A percentile compares a stretch with the other conserved stretches of the same genome.
Evolutionary conservation across 1,284 basidiomycete genomes (phyloP).

Genomic region (Fereydounia khargensis): DNA sequence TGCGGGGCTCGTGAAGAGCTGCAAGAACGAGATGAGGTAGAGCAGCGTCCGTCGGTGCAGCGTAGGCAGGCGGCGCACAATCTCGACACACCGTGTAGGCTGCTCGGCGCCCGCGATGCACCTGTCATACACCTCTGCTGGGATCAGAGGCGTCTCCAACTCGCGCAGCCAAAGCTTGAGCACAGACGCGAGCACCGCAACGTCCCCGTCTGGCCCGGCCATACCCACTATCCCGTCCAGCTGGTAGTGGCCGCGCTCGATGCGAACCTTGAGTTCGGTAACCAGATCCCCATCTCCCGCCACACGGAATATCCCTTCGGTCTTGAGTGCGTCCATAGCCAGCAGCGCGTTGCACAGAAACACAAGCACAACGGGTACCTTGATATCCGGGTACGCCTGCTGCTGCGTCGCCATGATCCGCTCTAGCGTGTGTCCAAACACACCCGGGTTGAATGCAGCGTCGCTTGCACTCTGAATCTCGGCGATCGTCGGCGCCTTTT

Average conservation of each 20-base stretch:
- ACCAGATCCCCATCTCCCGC: conserved; percentile 83
- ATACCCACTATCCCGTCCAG: conserved; percentile 63
- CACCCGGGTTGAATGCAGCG: conserved; percentile 85
- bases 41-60: conserved; percentile 78
- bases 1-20: conserved; percentile 76
- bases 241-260: conserved; percentile 85
- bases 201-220: conserved; percentile 67
- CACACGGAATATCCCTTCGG: conserved; percentile 85
- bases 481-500: neutral
- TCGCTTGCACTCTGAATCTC: conserved; percentile 2
- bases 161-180: conserved; percentile 90
- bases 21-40: conserved; percentile 83
- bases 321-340: conserved; percentile 73
- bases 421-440: conserved; percentile 82
- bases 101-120: neutral
- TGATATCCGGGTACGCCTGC: conserved; percentile 75
- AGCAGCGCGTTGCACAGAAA: conserved; percentile 88
- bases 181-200: conserved; percentile 71
- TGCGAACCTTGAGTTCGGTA: conserved; percentile 77
- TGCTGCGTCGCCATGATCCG: conserved; percentile 78
- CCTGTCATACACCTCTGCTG: conserved; percentile 59
- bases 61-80: conserved; percentile 73
- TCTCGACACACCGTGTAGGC: conserved; percentile 64
- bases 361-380: conserved; percentile 79
- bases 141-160: conserved; percentile 80